A percentile compares a stretch with the other conserved stretches of the same genome.
Evolutionary conservation across 1,139 yeast species (phyloP).

Genomic region (Kodamaea fungicola): DNA sequence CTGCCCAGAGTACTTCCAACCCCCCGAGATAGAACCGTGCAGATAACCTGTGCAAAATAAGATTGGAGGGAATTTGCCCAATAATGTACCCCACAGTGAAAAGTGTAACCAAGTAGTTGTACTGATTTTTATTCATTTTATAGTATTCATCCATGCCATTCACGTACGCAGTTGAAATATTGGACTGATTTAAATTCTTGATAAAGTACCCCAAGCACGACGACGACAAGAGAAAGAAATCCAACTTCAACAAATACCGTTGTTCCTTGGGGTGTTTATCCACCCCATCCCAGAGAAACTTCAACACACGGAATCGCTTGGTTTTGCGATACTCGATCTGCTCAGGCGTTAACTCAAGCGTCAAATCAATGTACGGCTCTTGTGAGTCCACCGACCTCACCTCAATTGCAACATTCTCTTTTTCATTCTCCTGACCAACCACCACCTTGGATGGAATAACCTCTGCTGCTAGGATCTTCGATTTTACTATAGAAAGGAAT

Average conservation of each 20-base stretch:
- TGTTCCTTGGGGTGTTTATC: constrained; percentile 39
- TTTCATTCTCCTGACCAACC: constrained; percentile 1
- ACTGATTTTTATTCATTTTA: constrained; percentile 50
- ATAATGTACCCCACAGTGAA: constrained; percentile 60
- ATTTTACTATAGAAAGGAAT: constrained; percentile 1
- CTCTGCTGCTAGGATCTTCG: constrained; percentile 6
- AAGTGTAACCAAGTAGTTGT: constrained; percentile 47
- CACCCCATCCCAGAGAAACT: constrained; percentile 47
- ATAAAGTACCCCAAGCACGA: constrained; percentile 23
- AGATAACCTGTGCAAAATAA: constrained; percentile 49
- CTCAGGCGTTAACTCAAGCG: constrained; percentile 27
- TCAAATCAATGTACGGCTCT: constrained; percentile 28
- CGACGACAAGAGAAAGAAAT: constrained; percentile 18
- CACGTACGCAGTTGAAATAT: constrained; percentile 53
- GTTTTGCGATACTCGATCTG: constrained; percentile 22
- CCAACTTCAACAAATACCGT: constrained; percentile 17
- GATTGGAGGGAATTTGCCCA: constrained; percentile 58
- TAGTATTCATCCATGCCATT: constrained; percentile 61
- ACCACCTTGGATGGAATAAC: constrained; percentile 4
- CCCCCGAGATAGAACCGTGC: constrained; percentile 53
- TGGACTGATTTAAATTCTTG: constrained; percentile 41
- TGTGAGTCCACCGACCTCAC: constrained; percentile 4
- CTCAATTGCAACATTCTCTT: constrained; percentile 3
- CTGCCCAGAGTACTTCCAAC: constrained; percentile 56
- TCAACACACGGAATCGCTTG: constrained; percentile 25